phyloP scores from a whole-genome alignment of 371 early-diverging fungal genomes.

The Mortierella sp. region DNA sequence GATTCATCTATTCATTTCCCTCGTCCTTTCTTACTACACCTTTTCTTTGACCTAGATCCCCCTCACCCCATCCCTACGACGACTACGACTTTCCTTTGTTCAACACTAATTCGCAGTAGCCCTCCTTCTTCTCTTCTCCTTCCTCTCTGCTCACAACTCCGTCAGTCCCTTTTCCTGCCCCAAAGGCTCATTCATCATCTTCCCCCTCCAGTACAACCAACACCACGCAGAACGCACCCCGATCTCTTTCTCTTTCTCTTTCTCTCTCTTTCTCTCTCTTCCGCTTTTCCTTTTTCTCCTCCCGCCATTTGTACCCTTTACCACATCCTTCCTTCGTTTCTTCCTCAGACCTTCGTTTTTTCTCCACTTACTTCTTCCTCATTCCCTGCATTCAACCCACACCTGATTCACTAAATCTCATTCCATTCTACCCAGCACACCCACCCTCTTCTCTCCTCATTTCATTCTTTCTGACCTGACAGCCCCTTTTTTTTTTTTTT shows the following conservation, averaged over 20 bases:
- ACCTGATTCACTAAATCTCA: neutral
- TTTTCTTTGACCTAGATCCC: neutral
- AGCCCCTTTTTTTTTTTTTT: neutral
- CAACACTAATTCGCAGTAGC: slow-evolving; percentile 1
- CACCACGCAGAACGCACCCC: neutral
- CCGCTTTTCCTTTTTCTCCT: too few species aligned
- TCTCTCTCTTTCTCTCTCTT: neutral
- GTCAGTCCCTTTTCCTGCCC: neutral
- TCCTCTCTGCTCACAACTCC: neutral
- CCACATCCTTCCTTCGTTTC: neutral
- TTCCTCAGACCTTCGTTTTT: neutral
- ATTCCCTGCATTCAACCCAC: neutral
- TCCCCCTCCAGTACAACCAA: neutral
- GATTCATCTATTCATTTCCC: neutral
- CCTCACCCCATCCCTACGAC: neutral
- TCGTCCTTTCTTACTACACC: neutral
- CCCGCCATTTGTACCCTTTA: neutral
- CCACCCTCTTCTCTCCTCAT: neutral
- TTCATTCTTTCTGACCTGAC: neutral
- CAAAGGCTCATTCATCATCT: neutral
- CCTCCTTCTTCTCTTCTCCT: neutral
- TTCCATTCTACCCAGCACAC: neutral
- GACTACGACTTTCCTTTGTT: neutral
- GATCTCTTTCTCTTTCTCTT: neutral
- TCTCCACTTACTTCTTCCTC: neutral